A percentile compares a stretch with the other conserved stretches of the same genome.
Evolutionary conservation across 192 early-diverging fungal genomes (phyloP).

Genomic region (Linnemannia schmuckeri): DNA sequence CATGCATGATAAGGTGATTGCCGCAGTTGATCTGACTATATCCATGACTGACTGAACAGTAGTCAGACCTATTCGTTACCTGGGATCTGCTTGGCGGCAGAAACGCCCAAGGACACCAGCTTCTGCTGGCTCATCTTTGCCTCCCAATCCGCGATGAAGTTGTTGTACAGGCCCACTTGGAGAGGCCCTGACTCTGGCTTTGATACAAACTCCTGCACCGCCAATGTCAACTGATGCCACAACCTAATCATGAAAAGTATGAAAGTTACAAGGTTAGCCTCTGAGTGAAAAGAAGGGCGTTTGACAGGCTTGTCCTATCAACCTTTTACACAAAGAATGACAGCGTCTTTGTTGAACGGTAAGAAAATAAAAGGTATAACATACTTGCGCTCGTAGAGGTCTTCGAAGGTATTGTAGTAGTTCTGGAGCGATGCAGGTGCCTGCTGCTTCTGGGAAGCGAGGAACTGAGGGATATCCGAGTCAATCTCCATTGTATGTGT

Average conservation of each 20-base stretch:
- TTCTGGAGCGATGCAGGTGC: constrained; percentile 79
- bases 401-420: constrained; percentile 89
- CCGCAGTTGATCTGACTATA: neutral
- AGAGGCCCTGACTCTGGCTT: constrained; percentile 81
- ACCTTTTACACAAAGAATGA: neutral
- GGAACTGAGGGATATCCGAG: constrained; percentile 80
- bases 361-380: constrained; percentile 9
- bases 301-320: neutral
- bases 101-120: constrained; percentile 85
- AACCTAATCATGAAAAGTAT: constrained; percentile 67
- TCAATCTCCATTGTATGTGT: constrained; percentile 75
- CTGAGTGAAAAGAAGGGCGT: neutral
- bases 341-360: neutral
- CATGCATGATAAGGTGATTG: neutral
- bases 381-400: constrained; percentile 96
- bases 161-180: constrained; percentile 86
- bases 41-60: neutral
- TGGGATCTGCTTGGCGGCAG: constrained; percentile 79
- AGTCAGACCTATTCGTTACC: constrained; percentile 55
- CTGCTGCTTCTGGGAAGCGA: constrained; percentile 73
- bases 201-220: constrained; percentile 83
- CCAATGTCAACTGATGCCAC: constrained; percentile 97
- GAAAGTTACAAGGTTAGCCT: neutral
- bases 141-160: constrained; percentile 96
- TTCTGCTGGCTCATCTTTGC: constrained; percentile 95